These are phyloP conservation scores for Fragaria nilgerrensis DNA, from an alignment of 306 rosid genomes.

Conservation along the genomic window DNA sequence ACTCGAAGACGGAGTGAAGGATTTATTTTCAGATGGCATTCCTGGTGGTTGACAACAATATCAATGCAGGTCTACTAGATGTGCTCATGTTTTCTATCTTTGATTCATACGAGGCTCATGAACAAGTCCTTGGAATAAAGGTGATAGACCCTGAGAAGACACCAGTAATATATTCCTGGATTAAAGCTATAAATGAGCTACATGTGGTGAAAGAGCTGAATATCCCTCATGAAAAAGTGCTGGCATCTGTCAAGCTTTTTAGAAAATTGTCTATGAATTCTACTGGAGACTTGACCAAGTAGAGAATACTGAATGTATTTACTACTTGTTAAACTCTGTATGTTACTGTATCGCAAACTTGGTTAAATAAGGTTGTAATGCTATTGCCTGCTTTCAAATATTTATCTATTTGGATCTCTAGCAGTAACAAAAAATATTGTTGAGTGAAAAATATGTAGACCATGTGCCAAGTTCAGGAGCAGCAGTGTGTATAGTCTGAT, in stretches of 20 bases:
- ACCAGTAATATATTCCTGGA: conserved; percentile 6
- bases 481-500: neutral
- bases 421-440: neutral
- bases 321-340: neutral
- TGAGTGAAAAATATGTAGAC: neutral
- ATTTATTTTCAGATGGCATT: conserved; percentile 4
- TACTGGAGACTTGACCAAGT: neutral
- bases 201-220: conserved; percentile 12
- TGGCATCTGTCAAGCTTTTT: conserved; percentile 2
- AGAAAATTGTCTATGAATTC: neutral
- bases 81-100: neutral
- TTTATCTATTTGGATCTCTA: neutral
- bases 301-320: neutral
- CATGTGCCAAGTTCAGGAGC: neutral
- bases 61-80: conserved; percentile 14
- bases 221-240: conserved; percentile 15
- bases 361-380: neutral
- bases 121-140: conserved; percentile 19
- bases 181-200: neutral
- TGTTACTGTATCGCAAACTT: neutral
- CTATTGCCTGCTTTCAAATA: neutral
- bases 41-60: neutral
- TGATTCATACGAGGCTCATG: neutral
- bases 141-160: conserved; percentile 1
- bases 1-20: conserved; percentile 13